Percentiles rank a stretch among this genome's conserved stretches.
phyloP scores from a whole-genome alignment of 768 basidiomycete genomes.

The Auricularia heimuer region DNA sequence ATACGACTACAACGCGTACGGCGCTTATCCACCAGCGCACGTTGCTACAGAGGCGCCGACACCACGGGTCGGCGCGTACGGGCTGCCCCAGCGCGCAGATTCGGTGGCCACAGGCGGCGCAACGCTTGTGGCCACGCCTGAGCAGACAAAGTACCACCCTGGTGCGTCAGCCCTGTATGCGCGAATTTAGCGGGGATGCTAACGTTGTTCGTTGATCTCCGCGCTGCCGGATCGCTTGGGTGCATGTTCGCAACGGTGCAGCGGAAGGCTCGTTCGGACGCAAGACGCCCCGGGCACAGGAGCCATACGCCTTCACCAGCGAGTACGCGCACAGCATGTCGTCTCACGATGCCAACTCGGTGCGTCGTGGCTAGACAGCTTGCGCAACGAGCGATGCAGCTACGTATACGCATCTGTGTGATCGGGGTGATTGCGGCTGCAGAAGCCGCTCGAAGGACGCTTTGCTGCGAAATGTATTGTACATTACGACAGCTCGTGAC shows the following conservation, averaged over 20 bases:
- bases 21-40: not conserved
- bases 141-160: constrained; percentile 34
- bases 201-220: not conserved
- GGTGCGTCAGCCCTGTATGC: constrained; percentile 28
- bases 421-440: no score
- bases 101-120: not conserved
- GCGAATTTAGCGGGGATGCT: not conserved
- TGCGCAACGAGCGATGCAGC: not conserved
- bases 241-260: not conserved
- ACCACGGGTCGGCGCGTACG: not conserved
- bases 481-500: no score
- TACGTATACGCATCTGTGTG: not conserved
- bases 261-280: constrained; percentile 14
- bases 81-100: not conserved
- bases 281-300: constrained; percentile 10
- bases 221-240: not conserved
- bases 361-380: not conserved
- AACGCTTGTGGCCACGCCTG: constrained; percentile 26
- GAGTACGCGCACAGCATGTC: not conserved
- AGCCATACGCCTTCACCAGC: not conserved
- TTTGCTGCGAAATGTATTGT: no score
- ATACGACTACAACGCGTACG: not conserved
- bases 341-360: not conserved
- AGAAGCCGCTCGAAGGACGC: no score
- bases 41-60: not conserved